A percentile compares a stretch with the other conserved stretches of the same genome.
Evolutionary conservation across 257 asterid genomes (phyloP).

Genomic region (Haberlea rhodopensis): DNA sequence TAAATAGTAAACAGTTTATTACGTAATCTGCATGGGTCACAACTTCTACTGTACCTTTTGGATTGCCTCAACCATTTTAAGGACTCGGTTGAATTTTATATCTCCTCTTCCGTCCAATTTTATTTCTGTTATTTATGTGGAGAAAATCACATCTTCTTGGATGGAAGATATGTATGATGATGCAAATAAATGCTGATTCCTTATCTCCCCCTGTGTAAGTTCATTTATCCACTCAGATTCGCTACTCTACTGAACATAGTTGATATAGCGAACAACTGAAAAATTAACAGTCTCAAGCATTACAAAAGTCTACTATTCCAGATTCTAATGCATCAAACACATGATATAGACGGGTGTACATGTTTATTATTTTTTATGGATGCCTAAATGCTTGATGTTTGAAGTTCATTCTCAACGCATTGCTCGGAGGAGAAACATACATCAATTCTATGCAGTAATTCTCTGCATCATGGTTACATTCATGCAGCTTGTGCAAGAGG

Average conservation of each 20-base stretch:
- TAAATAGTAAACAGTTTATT: too few relatives aligned
- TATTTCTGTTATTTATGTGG: background rate
- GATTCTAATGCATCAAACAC: background rate
- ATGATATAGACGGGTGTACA: background rate
- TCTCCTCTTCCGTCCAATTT: background rate
- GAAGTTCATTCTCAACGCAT: background rate
- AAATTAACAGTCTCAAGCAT: too few relatives aligned
- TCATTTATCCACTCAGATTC: background rate
- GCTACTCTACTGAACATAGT: background rate
- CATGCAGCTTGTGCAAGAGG: background rate
- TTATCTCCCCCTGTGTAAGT: background rate
- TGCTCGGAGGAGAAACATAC: too few relatives aligned
- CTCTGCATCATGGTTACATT: background rate
- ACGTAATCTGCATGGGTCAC: background rate
- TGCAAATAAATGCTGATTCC: background rate
- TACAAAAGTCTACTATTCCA: background rate
- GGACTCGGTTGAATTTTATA: background rate
- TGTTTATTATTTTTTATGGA: background rate
- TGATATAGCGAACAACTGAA: too few relatives aligned
- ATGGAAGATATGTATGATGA: too few relatives aligned
- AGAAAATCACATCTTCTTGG: background rate
- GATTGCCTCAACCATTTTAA: background rate
- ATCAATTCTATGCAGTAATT: too few relatives aligned
- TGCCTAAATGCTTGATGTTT: background rate
- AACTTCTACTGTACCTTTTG: background rate